These are phyloP conservation scores for Dipodascopsis uninucleata DNA, from an alignment of 805 yeast genomes.

Conservation along the genomic window DNA sequence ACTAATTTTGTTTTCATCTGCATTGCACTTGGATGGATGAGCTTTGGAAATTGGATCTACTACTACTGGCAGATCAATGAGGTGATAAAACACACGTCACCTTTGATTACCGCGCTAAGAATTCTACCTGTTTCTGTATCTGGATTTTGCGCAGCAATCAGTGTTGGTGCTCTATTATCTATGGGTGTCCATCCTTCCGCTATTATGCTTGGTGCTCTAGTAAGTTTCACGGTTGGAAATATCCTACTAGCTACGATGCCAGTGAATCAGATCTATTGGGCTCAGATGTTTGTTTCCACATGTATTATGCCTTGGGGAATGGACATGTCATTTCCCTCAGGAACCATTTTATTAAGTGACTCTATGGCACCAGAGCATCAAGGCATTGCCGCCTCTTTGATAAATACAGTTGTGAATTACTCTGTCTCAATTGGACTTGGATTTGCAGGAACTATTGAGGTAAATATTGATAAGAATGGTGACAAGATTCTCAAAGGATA, in stretches of 20 bases:
- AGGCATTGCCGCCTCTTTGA: slow-evolving; percentile 75
- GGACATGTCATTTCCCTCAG: slow-evolving; percentile 77
- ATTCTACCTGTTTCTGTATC: slow-evolving; percentile 46
- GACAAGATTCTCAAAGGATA: slow-evolving; percentile 43
- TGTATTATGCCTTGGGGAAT: slow-evolving; percentile 63
- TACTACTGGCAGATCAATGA: slow-evolving; percentile 54
- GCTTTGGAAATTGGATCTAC: slow-evolving; percentile 71
- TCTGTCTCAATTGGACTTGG: slow-evolving; percentile 70
- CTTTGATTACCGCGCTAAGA: slow-evolving; percentile 48
- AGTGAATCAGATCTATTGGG: slow-evolving; percentile 56
- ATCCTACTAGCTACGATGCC: slow-evolving; percentile 56
- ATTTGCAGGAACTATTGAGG: slow-evolving; percentile 64
- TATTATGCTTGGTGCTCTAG: slow-evolving; percentile 49
- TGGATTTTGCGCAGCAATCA: slow-evolving; percentile 55
- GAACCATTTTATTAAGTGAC: slow-evolving; percentile 51
- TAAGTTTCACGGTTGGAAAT: slow-evolving; percentile 54
- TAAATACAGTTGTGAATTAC: slow-evolving; percentile 67
- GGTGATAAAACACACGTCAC: slow-evolving; percentile 48
- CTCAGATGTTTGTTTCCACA: slow-evolving; percentile 53
- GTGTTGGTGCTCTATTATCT: slow-evolving; percentile 47
- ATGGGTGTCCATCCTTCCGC: slow-evolving; percentile 47
- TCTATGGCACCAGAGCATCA: slow-evolving; percentile 60
- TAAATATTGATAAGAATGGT: slow-evolving; percentile 37
- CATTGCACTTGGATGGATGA: slow-evolving; percentile 68
- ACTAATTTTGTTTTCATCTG: slow-evolving; percentile 49